A percentile compares a stretch with the other conserved stretches of the same genome.
Conservation (phyloP, 306 rosid genomes). For the Fragaria nilgerrensis region DNA sequence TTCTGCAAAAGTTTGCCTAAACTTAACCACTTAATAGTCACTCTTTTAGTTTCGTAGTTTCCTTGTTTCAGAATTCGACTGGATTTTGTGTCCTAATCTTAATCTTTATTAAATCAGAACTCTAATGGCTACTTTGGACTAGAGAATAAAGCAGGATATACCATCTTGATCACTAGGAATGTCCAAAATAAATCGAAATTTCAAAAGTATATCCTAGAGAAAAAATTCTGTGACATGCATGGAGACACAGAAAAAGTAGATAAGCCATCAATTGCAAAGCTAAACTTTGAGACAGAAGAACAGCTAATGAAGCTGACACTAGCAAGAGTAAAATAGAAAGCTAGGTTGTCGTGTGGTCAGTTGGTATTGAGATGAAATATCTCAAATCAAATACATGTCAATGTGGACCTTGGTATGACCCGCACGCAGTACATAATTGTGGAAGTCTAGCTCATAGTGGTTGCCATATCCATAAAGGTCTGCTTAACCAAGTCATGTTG, state of each 20-base stretch:
- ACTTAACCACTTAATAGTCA: not conserved
- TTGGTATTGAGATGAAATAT: conserved; percentile 11
- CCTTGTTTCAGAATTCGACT: not conserved
- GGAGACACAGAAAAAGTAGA: conserved; percentile 7
- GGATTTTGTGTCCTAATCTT: not conserved
- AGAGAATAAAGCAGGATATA: not conserved
- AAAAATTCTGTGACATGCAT: not conserved
- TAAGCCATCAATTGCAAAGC: not conserved
- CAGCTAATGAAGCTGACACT: conserved; percentile 11
- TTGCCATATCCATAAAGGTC: not conserved
- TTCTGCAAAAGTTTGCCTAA: not conserved
- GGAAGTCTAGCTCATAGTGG: not conserved
- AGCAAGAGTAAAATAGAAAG: not conserved
- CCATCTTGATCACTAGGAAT: not conserved
- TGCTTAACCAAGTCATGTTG: not conserved
- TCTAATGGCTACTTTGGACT: not conserved
- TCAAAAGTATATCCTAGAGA: not conserved
- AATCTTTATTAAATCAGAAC: not conserved
- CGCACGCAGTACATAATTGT: not conserved
- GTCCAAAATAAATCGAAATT: not conserved
- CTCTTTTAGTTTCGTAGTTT: not conserved
- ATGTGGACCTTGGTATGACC: not conserved
- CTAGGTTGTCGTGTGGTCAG: not conserved
- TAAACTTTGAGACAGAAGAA: not conserved
- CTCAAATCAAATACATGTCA: conserved; percentile 4